A percentile compares a stretch with the other conserved stretches of the same genome.
Evolutionary conservation across 768 basidiomycete genomes (phyloP).

Genomic region (Pleurotus tuoliensis): DNA sequence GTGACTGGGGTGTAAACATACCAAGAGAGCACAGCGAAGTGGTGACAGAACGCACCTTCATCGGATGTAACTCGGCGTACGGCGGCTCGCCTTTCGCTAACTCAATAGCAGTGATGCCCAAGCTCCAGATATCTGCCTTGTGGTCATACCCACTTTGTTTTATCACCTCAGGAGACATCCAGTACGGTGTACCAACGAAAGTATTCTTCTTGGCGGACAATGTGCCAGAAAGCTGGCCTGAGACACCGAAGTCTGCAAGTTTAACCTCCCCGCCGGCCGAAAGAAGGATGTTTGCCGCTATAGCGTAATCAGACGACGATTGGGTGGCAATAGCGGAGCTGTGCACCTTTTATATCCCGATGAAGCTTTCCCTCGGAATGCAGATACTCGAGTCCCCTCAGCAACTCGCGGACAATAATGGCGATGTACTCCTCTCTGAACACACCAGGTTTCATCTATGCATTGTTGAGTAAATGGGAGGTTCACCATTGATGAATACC

Average conservation of each 20-base stretch:
- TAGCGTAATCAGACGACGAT: not conserved
- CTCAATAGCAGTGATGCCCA: slow-evolving; percentile 97
- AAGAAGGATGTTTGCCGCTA: slow-evolving; percentile 92
- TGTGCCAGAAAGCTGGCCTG: slow-evolving; percentile 92
- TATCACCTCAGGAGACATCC: slow-evolving; percentile 99
- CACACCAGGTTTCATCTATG: slow-evolving; percentile 95
- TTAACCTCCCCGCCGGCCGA: slow-evolving; percentile 95
- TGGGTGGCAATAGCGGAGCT: not conserved
- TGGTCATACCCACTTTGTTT: slow-evolving; percentile 99
- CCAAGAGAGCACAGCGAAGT: not conserved
- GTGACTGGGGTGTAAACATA: not conserved
- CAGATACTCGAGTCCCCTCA: slow-evolving; percentile 91
- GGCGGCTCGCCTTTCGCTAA: slow-evolving; percentile 97
- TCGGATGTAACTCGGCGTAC: slow-evolving; percentile 96
- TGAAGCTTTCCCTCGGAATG: slow-evolving; percentile 96
- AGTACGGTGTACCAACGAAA: slow-evolving; percentile 96
- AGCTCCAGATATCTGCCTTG: slow-evolving; percentile 98
- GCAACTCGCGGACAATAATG: slow-evolving; percentile 89
- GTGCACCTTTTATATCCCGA: slow-evolving; percentile 98
- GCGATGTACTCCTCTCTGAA: slow-evolving; percentile 99
- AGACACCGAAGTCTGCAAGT: slow-evolving; percentile 97
- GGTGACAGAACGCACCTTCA: slow-evolving; percentile 68
- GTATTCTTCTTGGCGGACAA: slow-evolving; percentile 96
- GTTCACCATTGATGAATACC: slow-evolving; percentile 15
- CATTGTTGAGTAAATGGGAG: slow-evolving; percentile 11